Evolutionary conservation across 257 asterid genomes (phyloP).

Genomic region (Verbascum thapsus): DNA sequence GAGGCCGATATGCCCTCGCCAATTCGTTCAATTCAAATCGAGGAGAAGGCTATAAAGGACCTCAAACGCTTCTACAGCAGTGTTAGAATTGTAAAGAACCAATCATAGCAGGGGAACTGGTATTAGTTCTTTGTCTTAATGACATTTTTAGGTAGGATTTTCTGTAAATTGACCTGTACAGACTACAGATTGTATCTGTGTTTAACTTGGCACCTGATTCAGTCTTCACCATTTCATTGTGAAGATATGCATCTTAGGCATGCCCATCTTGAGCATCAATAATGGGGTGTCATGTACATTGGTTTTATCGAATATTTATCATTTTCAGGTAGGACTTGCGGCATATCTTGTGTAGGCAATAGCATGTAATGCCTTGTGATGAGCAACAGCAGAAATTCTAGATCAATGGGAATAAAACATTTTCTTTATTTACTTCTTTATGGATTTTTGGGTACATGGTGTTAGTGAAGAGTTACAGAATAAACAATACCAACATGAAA

Average conservation of each 20-base stretch:
- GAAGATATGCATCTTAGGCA: too few relatives aligned
- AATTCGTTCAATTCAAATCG: constrained; percentile 83
- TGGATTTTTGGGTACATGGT: too few relatives aligned
- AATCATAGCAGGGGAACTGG: constrained; percentile 37
- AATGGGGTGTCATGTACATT: not conserved
- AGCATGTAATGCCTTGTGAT: constrained; percentile 7
- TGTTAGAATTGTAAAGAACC: constrained; percentile 80
- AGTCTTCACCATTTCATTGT: not conserved
- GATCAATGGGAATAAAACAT: constrained; percentile 19
- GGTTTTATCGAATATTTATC: constrained; percentile 13
- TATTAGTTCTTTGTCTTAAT: not conserved
- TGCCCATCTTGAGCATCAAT: constrained; percentile 3
- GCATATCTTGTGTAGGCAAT: constrained; percentile 5
- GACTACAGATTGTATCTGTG: not conserved
- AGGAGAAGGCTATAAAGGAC: constrained; percentile 93
- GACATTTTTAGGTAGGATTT: constrained; percentile 18
- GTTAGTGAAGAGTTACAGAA: too few relatives aligned
- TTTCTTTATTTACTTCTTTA: not conserved
- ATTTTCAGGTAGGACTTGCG: not conserved
- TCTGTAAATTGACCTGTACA: constrained; percentile 38
- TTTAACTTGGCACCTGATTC: not conserved
- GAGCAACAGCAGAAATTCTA: not conserved
- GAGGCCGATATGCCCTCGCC: constrained; percentile 74
- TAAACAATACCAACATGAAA: too few relatives aligned
- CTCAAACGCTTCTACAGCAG: constrained; percentile 85